phyloP scores from a whole-genome alignment of 176 grass and related monocot species.

The Musa acuminata region DNA sequence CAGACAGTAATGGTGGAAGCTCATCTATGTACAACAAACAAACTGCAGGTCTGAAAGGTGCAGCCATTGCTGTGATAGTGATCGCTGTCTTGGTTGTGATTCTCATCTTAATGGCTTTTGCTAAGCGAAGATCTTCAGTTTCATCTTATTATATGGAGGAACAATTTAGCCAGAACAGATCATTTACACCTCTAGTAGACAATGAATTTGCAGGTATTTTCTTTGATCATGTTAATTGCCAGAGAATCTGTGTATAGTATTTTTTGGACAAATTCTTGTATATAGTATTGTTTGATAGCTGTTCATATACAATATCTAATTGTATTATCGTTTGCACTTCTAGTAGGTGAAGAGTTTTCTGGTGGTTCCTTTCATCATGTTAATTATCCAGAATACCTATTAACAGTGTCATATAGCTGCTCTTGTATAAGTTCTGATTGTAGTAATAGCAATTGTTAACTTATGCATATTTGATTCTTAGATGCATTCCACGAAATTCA shows the following conservation, averaged over 20 bases:
- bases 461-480: neutral
- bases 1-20: neutral
- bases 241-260: neutral
- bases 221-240: neutral
- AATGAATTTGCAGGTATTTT: constrained; percentile 30
- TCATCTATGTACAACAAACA: neutral
- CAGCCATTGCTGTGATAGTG: constrained; percentile 40
- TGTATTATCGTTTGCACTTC: too few relatives aligned
- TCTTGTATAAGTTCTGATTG: neutral
- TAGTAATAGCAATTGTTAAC: neutral
- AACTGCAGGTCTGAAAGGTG: constrained; percentile 30
- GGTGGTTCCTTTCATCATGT: neutral
- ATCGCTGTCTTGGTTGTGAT: constrained; percentile 54
- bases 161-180: constrained; percentile 42
- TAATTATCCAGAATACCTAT: neutral
- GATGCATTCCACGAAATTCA: too few relatives aligned
- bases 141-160: constrained; percentile 64
- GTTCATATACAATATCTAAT: too few relatives aligned
- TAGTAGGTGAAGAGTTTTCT: too few relatives aligned
- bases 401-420: neutral
- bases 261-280: too few relatives aligned
- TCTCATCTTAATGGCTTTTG: constrained; percentile 54
- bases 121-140: constrained; percentile 42
- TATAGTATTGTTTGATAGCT: too few relatives aligned
- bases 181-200: constrained; percentile 36